Base-by-base conservation (phyloP, 805 yeast genomes). In the Ogataea henricii region DNA sequence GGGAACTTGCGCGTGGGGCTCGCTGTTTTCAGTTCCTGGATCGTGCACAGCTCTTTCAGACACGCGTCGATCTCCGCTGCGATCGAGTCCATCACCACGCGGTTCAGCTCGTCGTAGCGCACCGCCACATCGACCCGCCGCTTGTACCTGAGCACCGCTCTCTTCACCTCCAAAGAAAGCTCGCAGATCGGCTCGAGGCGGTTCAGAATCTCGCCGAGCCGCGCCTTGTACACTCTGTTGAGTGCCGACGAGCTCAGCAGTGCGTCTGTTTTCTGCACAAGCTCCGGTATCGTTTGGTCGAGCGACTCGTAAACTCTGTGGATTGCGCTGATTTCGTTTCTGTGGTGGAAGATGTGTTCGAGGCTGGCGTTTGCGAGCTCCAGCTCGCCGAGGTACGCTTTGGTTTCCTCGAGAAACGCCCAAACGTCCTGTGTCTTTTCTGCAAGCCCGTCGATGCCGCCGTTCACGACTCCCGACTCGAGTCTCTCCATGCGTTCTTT, bases 71-170 rank as follows among this genome's bases (percentile, higher is more conserved):
- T 62, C 43, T 76, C 77, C 2, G 54, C 58, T 25, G 67, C 64
- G 16, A 78, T 67, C 3, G 80, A 67, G 29, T 67, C 67, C 62
- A 79, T 68, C 18, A 76, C 72, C 26, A 63, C 60, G 21, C 58
- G 56, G 30, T 64, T 67, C 18, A 78, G 67, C 49, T 78, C 83
- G 47, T 68, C 59, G 54, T 67, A 76, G 49, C 76, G 79, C 12
- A 67, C 59, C 1, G 74, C 64, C 3, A 74, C 60, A 46, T 71
- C 78, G 5, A 75, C 57, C 32, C 61, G 57, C 20, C 59, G 49
- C 55, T 71, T 70, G 41, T 66, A 60, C 0, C 58, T 53, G 1
- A 58, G 44, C 13, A 68, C 43, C 38, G 58, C 46, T 13, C 61
- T 62, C 45, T 66, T 64, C 18, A 71, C 59, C 10, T 52, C 50